phyloP scores from a whole-genome alignment of 176 grass and related monocot genomes.

The Canna indica region DNA sequence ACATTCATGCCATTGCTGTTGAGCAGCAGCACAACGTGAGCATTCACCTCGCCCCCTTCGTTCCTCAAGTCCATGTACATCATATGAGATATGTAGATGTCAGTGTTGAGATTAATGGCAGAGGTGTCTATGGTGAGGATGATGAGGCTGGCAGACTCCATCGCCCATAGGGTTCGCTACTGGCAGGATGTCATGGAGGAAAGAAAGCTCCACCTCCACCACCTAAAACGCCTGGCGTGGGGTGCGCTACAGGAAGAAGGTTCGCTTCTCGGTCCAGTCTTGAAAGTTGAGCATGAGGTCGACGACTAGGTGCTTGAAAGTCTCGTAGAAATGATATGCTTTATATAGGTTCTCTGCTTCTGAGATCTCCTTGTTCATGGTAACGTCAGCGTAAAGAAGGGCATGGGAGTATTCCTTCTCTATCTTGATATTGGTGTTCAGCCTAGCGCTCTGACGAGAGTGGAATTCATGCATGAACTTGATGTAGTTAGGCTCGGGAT shows the following conservation, averaged over 20 bases:
- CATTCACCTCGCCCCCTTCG: constrained; percentile 29
- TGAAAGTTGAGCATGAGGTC: constrained; percentile 24
- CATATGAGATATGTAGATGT: constrained; percentile 84
- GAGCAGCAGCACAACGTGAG: constrained; percentile 86
- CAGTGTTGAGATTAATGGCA: constrained; percentile 86
- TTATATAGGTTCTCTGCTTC: background rate
- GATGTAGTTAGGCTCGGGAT: background rate
- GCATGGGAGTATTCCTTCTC: constrained; percentile 12
- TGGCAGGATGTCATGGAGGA: constrained; percentile 32
- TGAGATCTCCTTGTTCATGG: background rate
- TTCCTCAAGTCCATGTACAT: constrained; percentile 80
- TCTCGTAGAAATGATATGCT: constrained; percentile 9
- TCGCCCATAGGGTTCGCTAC: too few relatives aligned
- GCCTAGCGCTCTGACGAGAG: background rate
- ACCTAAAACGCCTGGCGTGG: constrained; percentile 7
- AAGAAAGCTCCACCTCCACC: constrained; percentile 38
- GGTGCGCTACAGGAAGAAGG: background rate
- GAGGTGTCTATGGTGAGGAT: constrained; percentile 73
- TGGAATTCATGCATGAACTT: constrained; percentile 11
- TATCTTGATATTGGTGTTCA: background rate
- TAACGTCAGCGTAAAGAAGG: background rate
- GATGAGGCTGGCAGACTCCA: too few relatives aligned
- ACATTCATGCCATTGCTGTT: constrained; percentile 97
- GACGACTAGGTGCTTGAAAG: constrained; percentile 13
- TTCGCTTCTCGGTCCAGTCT: background rate